Evolutionary conservation across 1,284 basidiomycete genomes (phyloP), one percentile per base, ranked within the genome.

Genomic region (Kwoniella shivajii): DNA sequence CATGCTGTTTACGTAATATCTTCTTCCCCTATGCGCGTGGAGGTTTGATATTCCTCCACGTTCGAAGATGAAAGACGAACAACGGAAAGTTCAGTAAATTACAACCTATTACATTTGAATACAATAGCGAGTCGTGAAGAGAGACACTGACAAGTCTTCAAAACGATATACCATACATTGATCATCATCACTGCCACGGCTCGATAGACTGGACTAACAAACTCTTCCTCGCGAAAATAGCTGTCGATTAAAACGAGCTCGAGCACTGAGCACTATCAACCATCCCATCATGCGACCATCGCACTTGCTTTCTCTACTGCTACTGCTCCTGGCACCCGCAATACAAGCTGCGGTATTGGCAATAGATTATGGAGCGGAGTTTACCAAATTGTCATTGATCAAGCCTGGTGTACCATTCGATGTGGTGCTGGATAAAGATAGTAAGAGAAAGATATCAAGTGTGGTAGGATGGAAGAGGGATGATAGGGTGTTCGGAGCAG

Each of bases 351-450:
- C 79, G 4, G 83, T 96, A 14, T 85, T 97, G 50, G 91, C 92
- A 24, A 90, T 97, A 71, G 93, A 97, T 84, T 95, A 94, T 84
- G 94, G 93, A 73, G 85, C 90, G 38, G 93, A 97, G 79, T 92
- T 87, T 82, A 95, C 92, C 72, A 99, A 98, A 78, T 89, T 92
- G 27, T 94, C 93, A 9, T 82, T 99, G 60, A 90, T 99, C 84
- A 95, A 95, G 73, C 95, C 95, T 1, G 95, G 94, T 38, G 81
- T 91, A 49, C 93, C 95, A 1, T 96, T 99, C 70, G 95, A 99
- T 78, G 91, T 99, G 30, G 82, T 99, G 33, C 82, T 99, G 48
- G 94, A 96, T 79, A 90, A 91, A 74, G 95, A 98, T 76, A 95
- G 92, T 38, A 98, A 97, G 80, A 84, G 95, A 63, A 99, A 99